A percentile compares a stretch with the other conserved stretches of the same genome.
Evolutionary conservation across 306 rosid species (phyloP).

Genomic region (Citrullus colocynthis): DNA sequence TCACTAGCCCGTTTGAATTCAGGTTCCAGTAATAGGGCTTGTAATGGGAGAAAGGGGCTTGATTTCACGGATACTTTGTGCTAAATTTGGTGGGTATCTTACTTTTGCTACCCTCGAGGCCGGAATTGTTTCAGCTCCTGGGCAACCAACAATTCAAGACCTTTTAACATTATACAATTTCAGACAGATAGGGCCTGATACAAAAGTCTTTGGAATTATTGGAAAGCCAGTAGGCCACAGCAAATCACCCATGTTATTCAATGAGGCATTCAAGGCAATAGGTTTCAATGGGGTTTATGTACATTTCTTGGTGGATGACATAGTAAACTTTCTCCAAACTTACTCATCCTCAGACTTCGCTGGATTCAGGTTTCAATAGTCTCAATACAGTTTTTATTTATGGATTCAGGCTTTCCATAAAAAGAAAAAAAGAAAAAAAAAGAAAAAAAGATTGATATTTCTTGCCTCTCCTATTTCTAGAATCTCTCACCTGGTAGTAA

Average conservation of each 20-base stretch:
- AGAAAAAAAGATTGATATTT: too few species aligned
- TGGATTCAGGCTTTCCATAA: too few species aligned
- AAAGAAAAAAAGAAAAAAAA: too few species aligned
- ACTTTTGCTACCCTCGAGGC: conserved; percentile 46
- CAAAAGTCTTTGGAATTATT: conserved; percentile 56
- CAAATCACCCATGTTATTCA: conserved; percentile 53
- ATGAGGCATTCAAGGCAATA: conserved; percentile 41
- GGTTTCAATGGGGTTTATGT: conserved; percentile 54
- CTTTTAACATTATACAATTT: conserved; percentile 54
- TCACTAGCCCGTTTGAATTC: neutral
- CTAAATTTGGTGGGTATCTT: conserved; percentile 57
- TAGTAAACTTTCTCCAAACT: conserved; percentile 32
- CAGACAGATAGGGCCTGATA: conserved; percentile 38
- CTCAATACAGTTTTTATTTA: too few species aligned
- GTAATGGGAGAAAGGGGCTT: conserved; percentile 64
- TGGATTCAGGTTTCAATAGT: conserved; percentile 42
- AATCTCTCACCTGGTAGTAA: neutral
- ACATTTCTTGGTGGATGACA: conserved; percentile 50
- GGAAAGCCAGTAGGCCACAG: conserved; percentile 63
- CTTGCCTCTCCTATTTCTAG: too few species aligned
- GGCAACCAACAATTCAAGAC: conserved; percentile 50
- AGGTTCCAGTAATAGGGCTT: conserved; percentile 21
- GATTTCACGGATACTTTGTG: conserved; percentile 40
- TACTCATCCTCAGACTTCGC: conserved; percentile 51
- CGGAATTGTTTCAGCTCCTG: conserved; percentile 39